phyloP scores from a whole-genome alignment of 106 monocot genomes.

The Apostasia shenzhenica region DNA sequence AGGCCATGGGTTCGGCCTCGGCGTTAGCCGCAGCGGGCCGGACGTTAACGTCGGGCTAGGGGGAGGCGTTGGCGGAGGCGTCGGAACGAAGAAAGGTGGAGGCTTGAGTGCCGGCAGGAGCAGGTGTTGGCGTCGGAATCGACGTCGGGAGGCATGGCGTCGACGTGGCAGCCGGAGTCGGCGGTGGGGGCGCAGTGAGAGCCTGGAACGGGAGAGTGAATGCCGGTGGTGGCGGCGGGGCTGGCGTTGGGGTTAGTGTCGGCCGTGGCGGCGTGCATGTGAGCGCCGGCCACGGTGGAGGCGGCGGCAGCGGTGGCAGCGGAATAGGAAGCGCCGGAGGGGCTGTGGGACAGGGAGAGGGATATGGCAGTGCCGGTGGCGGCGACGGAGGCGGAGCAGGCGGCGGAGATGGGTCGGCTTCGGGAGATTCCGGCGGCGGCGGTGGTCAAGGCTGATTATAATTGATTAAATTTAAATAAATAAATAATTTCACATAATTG shows the following conservation, averaged over 20 bases:
- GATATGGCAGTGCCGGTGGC: conserved; percentile 9
- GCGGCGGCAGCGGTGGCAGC: conserved; percentile 3
- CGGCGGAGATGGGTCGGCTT: conserved; percentile 1
- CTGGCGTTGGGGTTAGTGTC: conserved; percentile 25
- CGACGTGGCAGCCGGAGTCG: conserved; percentile 28
- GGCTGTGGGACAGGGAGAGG: conserved; percentile 14
- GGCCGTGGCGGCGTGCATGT: conserved; percentile 20
- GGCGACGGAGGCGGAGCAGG: conserved; percentile 6
- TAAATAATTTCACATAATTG: no score
- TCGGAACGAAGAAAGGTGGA: conserved; percentile 21
- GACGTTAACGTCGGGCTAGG: conserved; percentile 25
- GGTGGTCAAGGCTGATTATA: conserved; percentile 1
- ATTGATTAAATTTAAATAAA: no score
- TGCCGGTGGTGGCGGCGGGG: conserved; percentile 32
- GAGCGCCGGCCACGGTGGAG: neutral
- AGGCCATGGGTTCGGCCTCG: conserved; percentile 1
- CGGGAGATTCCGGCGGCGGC: neutral
- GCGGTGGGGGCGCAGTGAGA: conserved; percentile 36
- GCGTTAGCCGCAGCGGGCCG: conserved; percentile 25
- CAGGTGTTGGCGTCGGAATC: conserved; percentile 38
- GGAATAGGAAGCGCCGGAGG: conserved; percentile 16
- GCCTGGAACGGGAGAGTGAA: conserved; percentile 26
- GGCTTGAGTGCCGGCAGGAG: conserved; percentile 34
- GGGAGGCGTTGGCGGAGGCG: conserved; percentile 39
- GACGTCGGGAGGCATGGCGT: conserved; percentile 31